Conservation (phyloP, 257 asterid species). For the Voacanga thouarsii region DNA sequence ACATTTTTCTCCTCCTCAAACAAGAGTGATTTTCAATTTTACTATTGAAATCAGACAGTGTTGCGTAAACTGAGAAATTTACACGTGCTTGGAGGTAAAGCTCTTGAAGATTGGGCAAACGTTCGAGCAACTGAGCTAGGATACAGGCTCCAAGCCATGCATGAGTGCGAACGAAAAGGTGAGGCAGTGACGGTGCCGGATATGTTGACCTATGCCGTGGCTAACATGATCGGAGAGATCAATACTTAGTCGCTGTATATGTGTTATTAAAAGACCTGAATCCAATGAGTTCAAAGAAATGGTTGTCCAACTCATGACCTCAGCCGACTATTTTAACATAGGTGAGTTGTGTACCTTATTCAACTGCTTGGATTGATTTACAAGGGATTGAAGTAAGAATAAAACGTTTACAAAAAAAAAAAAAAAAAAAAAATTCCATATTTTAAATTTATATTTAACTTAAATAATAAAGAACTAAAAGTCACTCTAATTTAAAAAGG, state of each 20-base stretch:
- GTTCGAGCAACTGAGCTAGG: slow-evolving; percentile 37
- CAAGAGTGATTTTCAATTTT: too few relatives aligned
- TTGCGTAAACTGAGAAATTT: slow-evolving; percentile 41
- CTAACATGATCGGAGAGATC: slow-evolving; percentile 50
- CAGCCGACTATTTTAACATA: slow-evolving; percentile 42
- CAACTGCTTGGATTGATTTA: slow-evolving; percentile 48
- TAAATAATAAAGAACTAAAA: too few relatives aligned
- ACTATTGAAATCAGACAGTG: too few relatives aligned
- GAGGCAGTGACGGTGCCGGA: slow-evolving; percentile 36
- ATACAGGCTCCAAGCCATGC: slow-evolving; percentile 37
- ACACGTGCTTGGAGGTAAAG: slow-evolving; percentile 43
- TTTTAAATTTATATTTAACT: too few relatives aligned
- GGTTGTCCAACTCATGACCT: slow-evolving; percentile 54
- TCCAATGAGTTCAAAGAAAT: slow-evolving; percentile 50
- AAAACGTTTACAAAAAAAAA: slow-evolving; percentile 42
- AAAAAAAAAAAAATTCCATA: slow-evolving; percentile 41
- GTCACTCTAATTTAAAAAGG: too few relatives aligned
- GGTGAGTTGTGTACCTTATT: slow-evolving; percentile 53
- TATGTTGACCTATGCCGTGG: slow-evolving; percentile 42
- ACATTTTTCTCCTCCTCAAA: too few relatives aligned
- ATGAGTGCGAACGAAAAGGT: slow-evolving; percentile 11
- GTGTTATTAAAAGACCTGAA: slow-evolving; percentile 28
- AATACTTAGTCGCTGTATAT: slow-evolving; percentile 39
- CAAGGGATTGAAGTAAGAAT: slow-evolving; percentile 47
- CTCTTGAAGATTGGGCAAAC: slow-evolving; percentile 35